These are phyloP conservation scores for Pleurotus djamor DNA, from an alignment of 768 basidiomycete genomes.

Conservation along the genomic window DNA sequence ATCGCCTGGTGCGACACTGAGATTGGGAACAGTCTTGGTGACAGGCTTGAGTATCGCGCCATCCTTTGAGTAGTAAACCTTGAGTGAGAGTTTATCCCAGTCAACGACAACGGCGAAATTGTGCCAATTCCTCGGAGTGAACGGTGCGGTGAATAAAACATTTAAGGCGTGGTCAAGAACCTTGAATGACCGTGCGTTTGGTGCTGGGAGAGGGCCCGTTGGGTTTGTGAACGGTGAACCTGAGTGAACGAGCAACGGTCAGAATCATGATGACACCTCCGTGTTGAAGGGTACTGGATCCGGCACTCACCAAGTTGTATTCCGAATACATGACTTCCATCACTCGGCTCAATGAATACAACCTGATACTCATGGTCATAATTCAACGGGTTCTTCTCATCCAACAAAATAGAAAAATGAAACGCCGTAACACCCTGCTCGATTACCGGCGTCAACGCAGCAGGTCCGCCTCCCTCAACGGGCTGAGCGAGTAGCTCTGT, in stretches of 20 bases:
- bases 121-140: constrained; percentile 46
- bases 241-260: constrained; percentile 13
- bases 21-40: constrained; percentile 37
- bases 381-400: constrained; percentile 43
- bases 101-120: constrained; percentile 60
- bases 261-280: neutral
- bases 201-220: constrained; percentile 36
- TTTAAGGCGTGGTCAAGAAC: constrained; percentile 53
- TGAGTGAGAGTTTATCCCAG: constrained; percentile 49
- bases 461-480: constrained; percentile 28
- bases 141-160: constrained; percentile 46
- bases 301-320: constrained; percentile 51
- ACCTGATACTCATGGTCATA: constrained; percentile 60
- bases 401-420: constrained; percentile 45
- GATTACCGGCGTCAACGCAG: constrained; percentile 33
- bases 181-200: constrained; percentile 48
- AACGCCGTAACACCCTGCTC: constrained; percentile 45
- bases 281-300: neutral
- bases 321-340: constrained; percentile 59
- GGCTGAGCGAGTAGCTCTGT: constrained; percentile 55
- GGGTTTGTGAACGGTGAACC: constrained; percentile 59
- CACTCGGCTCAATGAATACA: constrained; percentile 60
- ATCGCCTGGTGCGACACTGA: constrained; percentile 33
- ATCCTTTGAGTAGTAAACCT: constrained; percentile 49
- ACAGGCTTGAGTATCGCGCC: constrained; percentile 36